These are phyloP conservation scores for Aspergillus sp. DNA, from an alignment of 2,329 filamentous ascomycete species.

Conservation along the genomic window DNA sequence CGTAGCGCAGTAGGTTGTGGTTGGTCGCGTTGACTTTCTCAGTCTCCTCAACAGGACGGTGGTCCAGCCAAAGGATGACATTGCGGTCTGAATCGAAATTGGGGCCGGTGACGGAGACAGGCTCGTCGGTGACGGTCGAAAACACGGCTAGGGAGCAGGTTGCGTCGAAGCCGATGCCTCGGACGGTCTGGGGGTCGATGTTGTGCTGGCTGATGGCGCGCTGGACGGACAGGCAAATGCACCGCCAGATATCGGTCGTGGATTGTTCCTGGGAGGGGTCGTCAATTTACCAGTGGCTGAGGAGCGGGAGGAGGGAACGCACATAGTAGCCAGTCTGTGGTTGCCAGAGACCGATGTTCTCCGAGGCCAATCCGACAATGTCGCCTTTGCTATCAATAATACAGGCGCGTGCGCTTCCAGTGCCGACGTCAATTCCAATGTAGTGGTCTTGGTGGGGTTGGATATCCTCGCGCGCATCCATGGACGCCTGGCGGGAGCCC, in stretches of 20 bases:
- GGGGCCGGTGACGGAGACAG: slow-evolving; percentile 83
- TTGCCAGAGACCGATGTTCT: slow-evolving; percentile 79
- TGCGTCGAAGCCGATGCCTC: slow-evolving; percentile 93
- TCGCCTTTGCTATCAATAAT: slow-evolving; percentile 91
- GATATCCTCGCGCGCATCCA: slow-evolving; percentile 55
- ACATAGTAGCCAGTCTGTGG: slow-evolving; percentile 73
- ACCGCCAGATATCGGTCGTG: slow-evolving; percentile 92
- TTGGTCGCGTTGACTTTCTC: slow-evolving; percentile 88
- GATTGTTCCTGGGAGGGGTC: slow-evolving; percentile 75
- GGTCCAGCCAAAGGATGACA: slow-evolving; percentile 95
- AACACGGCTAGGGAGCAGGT: slow-evolving; percentile 98
- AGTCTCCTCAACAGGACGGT: slow-evolving; percentile 86
- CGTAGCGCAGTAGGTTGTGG: slow-evolving; percentile 91
- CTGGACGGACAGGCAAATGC: slow-evolving; percentile 86
- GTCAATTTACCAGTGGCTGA: not conserved
- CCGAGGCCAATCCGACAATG: slow-evolving; percentile 69
- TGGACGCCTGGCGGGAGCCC: slow-evolving; percentile 36
- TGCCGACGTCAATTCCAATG: slow-evolving; percentile 94
- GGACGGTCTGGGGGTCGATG: slow-evolving; percentile 71
- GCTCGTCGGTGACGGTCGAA: slow-evolving; percentile 82
- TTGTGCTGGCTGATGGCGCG: slow-evolving; percentile 77
- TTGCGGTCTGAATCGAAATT: slow-evolving; percentile 89
- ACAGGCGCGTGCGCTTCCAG: slow-evolving; percentile 90
- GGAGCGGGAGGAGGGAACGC: slow-evolving; percentile 26
- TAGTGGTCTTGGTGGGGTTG: slow-evolving; percentile 58